Evolutionary conservation across 75 land plant species (phyloP), one percentile per base, ranked within the genome.

Genomic region (Picea glauca): DNA sequence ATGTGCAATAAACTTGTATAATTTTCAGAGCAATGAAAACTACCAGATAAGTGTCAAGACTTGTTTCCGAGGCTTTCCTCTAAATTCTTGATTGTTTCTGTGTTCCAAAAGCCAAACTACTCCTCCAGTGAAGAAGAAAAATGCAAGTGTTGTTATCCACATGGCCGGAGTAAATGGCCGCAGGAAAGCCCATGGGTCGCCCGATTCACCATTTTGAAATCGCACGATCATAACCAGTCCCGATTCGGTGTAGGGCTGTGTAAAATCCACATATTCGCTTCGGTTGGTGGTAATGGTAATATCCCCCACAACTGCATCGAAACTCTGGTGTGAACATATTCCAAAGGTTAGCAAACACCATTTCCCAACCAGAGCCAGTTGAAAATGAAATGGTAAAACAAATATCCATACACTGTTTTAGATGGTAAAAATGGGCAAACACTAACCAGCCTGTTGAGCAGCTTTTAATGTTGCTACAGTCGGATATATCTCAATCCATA

Each of bases 261-360:
- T 26, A 15, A 65, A 65, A 65, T 88, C 88, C 59, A 89, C 93
- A 6, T 76, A 58, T 63, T 79, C 60, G 4, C 76, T 59, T 14
- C 95, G 79, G n/a, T 87, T 78, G 9, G 89, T 85, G 5, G 90
- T 80, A 4, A 90, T 88, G 3, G 90, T 80, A 12, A 88, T 76
- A 78, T 91, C 90, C 5, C 90, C 93, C n/a, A 91, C 89, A 2
- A 83, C 88, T 32, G 91, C 93, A 75, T 93, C 95, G 70, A 63
- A 88, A 5, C 77, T 82, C 91, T 90, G 86, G 74, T 56, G 3
- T 54, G 57, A 4, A 40, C 43, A 40, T 40, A 40, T 40, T 40
- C 4, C 43, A 40, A 40, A 40, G 3, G 43, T 40, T 40, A 40
- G 43, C 4, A 40, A 26, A 26, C 26, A 26, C 26, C 26, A 26